Evolutionary conservation across 805 yeast genomes (phyloP).

Genomic region (Allodekkera sacchari): DNA sequence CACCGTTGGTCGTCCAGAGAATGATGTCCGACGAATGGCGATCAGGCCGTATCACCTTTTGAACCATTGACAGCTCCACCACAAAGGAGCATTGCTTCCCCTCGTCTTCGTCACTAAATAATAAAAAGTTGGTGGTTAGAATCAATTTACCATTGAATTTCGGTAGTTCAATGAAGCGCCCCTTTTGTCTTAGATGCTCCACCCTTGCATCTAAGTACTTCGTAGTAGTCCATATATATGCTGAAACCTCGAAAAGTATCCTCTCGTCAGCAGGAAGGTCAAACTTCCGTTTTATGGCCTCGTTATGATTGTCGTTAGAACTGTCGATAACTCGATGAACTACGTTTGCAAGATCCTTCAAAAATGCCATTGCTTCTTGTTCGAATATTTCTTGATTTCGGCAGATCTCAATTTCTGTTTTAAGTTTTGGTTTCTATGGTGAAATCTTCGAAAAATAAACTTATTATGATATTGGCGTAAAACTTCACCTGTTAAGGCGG

Average conservation of each 20-base stretch:
- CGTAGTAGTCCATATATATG: slow-evolving; percentile 41
- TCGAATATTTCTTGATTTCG: neutral
- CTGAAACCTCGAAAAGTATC: slow-evolving; percentile 57
- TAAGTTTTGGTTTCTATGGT: neutral
- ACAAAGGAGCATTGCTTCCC: slow-evolving; percentile 57
- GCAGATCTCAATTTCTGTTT: slow-evolving; percentile 6
- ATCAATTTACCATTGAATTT: slow-evolving; percentile 46
- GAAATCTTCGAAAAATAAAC: too few species aligned
- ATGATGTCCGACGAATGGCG: slow-evolving; percentile 71
- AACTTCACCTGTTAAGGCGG: too few species aligned
- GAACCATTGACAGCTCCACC: slow-evolving; percentile 68
- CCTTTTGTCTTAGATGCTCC: slow-evolving; percentile 7
- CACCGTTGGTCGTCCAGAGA: slow-evolving; percentile 59
- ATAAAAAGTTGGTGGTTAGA: slow-evolving; percentile 66
- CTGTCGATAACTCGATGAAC: slow-evolving; percentile 40
- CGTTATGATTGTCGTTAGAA: slow-evolving; percentile 36
- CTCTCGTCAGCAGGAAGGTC: slow-evolving; percentile 65
- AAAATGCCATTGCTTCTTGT: slow-evolving; percentile 39
- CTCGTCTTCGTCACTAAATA: slow-evolving; percentile 68
- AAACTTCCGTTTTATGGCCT: slow-evolving; percentile 65
- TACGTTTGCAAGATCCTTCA: slow-evolving; percentile 37
- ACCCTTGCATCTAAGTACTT: slow-evolving; percentile 12
- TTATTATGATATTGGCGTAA: too few species aligned
- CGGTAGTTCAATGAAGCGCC: slow-evolving; percentile 19
- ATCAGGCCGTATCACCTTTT: slow-evolving; percentile 81